Base-by-base conservation (phyloP, 805 yeast species). In the Wickerhamomyces rabaulensis region DNA sequence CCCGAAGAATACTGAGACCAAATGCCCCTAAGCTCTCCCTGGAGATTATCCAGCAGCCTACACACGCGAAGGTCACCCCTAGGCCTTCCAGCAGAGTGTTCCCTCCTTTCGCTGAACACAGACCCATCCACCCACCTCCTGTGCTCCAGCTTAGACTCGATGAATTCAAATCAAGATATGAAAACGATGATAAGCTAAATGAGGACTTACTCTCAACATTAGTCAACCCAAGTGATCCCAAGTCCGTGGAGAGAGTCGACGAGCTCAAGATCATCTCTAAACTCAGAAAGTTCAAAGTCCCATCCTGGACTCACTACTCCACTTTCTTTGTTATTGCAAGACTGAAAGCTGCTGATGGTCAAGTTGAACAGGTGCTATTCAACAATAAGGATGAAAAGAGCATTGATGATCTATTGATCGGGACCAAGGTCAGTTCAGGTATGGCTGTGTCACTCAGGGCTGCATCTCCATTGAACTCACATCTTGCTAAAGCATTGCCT, bases 61-160 rank as follows among this genome's bases (percentile, higher is more conserved):
- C 50, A 19, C 57, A 59, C 44, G 62, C 62, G 21, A 63, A 63
- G 41, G 66, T 62, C n/a, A 52, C 63, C 1, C 60, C 63, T 1
- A 44, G 56, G 4, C 45, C 57, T 2, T 44, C 55, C 3, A 50
- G 56, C 0, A 40, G 55, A 17, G 55, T 52, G 3, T 55, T 53
- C 47, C 58, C 62, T 8, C 61, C 64, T 1, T 51, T 58, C 44
- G 52, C 61, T 4, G 67, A 63, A 42, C 65, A 63, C 45, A 50
- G 67, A 10, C 67, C 66, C 3, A 62, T 63, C 22, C 64, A 60
- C 39, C 67, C 67, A 3, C 67, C 66, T 4, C 67, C 67, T 1
- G 60, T 63, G 1, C 47, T 63, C 15, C 64, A 62, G 42, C 43
- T 63, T 23, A 47, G 41, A 3, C 40, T 63, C 8, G 49, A 51